Conservation (phyloP, 2,329 filamentous ascomycete species). For the Neofusicoccum laricinum region DNA sequence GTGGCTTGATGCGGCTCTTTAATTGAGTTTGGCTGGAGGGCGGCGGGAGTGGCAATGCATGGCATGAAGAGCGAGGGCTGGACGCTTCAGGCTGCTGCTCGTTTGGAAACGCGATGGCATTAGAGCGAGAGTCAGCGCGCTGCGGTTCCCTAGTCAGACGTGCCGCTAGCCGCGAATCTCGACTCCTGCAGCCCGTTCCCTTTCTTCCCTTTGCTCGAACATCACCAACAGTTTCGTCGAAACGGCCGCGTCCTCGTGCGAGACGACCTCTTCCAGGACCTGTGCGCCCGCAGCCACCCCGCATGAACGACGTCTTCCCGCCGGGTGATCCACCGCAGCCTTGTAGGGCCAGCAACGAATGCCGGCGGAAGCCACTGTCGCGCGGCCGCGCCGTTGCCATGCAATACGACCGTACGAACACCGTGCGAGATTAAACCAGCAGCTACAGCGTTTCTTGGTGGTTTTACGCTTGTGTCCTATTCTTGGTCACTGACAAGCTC, state of each 20-base stretch:
- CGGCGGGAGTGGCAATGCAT: not conserved
- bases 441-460: not conserved
- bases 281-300: not conserved
- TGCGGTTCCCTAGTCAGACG: not conserved
- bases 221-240: not conserved
- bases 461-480: not conserved
- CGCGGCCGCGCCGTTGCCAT: not conserved
- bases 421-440: conserved; percentile 2
- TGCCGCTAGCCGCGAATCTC: not conserved
- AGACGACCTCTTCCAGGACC: not conserved
- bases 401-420: not conserved
- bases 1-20: not conserved
- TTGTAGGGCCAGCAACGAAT: conserved; percentile 1
- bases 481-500: not conserved
- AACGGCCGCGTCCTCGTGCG: not conserved
- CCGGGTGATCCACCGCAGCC: not conserved
- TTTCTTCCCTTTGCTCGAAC: not conserved
- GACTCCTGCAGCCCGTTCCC: not conserved
- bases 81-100: not conserved
- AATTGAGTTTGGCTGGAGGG: not conserved
- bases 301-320: not conserved
- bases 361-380: conserved; percentile 1
- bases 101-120: not conserved
- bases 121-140: conserved; percentile 1
- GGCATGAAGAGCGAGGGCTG: not conserved